Percentiles rank a stretch among this genome's conserved stretches.
Conservation (phyloP, 1,139 yeast genomes). For the Diutina catenulata region DNA sequence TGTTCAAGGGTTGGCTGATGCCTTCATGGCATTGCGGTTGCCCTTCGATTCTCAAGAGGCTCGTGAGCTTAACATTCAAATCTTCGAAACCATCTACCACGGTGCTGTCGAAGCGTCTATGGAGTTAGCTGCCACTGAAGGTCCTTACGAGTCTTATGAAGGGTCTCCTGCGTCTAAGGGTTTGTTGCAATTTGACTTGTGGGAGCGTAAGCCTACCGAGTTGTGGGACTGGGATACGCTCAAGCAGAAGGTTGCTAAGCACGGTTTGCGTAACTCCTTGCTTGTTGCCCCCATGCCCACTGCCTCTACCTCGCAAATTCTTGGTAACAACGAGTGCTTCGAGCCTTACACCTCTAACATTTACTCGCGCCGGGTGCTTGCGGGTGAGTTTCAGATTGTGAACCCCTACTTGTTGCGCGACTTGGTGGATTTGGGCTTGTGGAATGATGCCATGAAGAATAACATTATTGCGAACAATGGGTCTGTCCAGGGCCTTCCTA, state of each 20-base stretch:
- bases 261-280: constrained; percentile 73
- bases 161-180: constrained; percentile 86
- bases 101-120: constrained; percentile 74
- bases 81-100: constrained; percentile 84
- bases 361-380: constrained; percentile 73
- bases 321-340: constrained; percentile 84
- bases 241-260: constrained; percentile 44
- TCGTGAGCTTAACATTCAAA: constrained; percentile 56
- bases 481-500: constrained; percentile 68
- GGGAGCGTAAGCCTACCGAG: constrained; percentile 65
- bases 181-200: constrained; percentile 63
- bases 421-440: constrained; percentile 69
- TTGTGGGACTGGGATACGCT: constrained; percentile 67
- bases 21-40: constrained; percentile 62
- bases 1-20: constrained; percentile 83
- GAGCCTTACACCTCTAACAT: constrained; percentile 87
- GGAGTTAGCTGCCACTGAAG: constrained; percentile 56
- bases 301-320: constrained; percentile 83
- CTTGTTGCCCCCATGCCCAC: constrained; percentile 93
- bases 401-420: constrained; percentile 76
- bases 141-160: constrained; percentile 54
- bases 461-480: constrained; percentile 73
- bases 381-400: constrained; percentile 85
- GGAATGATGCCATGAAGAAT: constrained; percentile 77
- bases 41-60: constrained; percentile 78